phyloP scores from a whole-genome alignment of 1,139 yeast species.

The Martiniozyma asiatica region DNA sequence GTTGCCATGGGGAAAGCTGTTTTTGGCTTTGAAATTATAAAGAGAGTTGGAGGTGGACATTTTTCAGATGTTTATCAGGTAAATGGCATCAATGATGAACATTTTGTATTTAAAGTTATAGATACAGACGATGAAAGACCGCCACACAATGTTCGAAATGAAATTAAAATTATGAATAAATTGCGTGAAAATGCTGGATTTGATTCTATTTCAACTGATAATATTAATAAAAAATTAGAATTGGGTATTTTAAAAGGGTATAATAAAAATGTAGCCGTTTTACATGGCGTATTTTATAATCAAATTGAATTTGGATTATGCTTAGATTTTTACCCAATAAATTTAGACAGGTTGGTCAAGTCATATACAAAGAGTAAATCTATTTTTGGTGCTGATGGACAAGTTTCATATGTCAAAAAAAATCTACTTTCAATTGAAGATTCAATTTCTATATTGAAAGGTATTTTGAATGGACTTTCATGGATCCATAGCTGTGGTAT shows the following conservation, averaged over 20 bases:
- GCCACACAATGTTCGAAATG: slow-evolving; percentile 36
- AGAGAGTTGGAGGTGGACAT: slow-evolving; percentile 22
- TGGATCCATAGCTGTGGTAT: slow-evolving; percentile 45
- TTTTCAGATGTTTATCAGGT: slow-evolving; percentile 25
- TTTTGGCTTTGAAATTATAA: slow-evolving; percentile 3
- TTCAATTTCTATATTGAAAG: slow-evolving; percentile 33
- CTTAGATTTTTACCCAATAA: slow-evolving; percentile 28
- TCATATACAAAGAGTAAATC: slow-evolving; percentile 22
- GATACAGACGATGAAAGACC: slow-evolving; percentile 36
- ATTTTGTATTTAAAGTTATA: slow-evolving; percentile 31
- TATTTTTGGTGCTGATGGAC: slow-evolving; percentile 14
- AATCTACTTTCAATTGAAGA: slow-evolving; percentile 25
- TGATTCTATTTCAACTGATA: slow-evolving; percentile 21
- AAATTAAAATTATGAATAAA: slow-evolving; percentile 25
- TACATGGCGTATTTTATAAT: too few species aligned
- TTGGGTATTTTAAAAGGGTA: slow-evolving; percentile 24
- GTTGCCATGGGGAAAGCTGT: too few species aligned
- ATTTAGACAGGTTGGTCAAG: slow-evolving; percentile 25
- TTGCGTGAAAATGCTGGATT: slow-evolving; percentile 12
- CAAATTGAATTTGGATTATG: slow-evolving; percentile 30
- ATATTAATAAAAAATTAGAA: too few species aligned
- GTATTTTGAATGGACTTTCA: slow-evolving; percentile 36
- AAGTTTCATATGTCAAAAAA: slow-evolving; percentile 9
- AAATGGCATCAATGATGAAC: too few species aligned
- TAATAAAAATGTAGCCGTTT: slow-evolving; percentile 22